A percentile compares a stretch with the other conserved stretches of the same genome.
phyloP scores from a whole-genome alignment of 768 basidiomycete genomes.

The Tulasnella sp. region DNA sequence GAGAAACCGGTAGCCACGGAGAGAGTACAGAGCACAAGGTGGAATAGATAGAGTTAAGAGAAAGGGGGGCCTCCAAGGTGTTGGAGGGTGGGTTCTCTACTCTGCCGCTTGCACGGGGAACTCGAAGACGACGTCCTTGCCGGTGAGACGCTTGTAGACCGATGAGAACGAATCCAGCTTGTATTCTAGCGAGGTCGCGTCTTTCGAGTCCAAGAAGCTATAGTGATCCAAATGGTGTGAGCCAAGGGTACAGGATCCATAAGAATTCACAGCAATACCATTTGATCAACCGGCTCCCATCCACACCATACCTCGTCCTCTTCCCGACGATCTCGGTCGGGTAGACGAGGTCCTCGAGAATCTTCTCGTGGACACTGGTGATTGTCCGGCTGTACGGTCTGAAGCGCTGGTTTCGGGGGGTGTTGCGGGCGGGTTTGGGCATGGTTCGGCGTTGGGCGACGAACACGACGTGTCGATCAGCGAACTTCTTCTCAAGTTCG shows the following conservation, averaged over 20 bases:
- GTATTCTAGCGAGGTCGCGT: constrained; percentile 97
- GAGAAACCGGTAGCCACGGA: background rate
- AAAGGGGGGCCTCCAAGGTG: background rate
- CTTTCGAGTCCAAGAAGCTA: constrained; percentile 96
- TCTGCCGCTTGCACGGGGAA: constrained; percentile 41
- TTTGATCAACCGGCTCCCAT: constrained; percentile 92
- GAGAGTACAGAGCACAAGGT: too few relatives aligned
- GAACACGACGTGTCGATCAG: constrained; percentile 98
- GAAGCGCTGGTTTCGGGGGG: constrained; percentile 80
- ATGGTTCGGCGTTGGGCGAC: constrained; percentile 97
- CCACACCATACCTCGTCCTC: constrained; percentile 85
- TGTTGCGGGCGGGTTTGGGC: constrained; percentile 90
- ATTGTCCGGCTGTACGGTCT: constrained; percentile 93
- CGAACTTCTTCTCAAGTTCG: constrained; percentile 99
- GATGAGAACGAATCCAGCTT: constrained; percentile 99
- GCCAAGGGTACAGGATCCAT: constrained; percentile 11
- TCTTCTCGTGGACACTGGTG: constrained; percentile 94
- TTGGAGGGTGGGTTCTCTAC: background rate
- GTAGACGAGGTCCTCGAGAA: constrained; percentile 97
- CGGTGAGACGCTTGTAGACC: constrained; percentile 88
- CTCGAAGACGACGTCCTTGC: constrained; percentile 94
- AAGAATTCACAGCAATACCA: constrained; percentile 60
- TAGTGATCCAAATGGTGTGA: background rate
- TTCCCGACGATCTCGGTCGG: constrained; percentile 99
- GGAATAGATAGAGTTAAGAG: background rate